Base-by-base conservation (phyloP, 805 yeast species). In the Monosporozyma yasuniensis region DNA sequence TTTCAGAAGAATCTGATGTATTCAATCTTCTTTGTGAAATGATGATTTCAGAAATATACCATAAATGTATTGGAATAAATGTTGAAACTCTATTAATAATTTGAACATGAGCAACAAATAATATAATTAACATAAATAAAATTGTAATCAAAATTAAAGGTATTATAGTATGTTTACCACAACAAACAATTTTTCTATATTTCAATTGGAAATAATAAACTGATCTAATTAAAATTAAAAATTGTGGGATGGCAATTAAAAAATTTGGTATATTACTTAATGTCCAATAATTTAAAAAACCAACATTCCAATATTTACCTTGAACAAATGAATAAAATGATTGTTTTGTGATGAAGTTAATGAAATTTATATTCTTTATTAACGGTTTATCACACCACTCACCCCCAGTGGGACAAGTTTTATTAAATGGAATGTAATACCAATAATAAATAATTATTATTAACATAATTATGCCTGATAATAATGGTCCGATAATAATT, bases 221-320 rank as follows among this genome's bases (percentile, higher is more conserved):
- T 1, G 86, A 67, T 16, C 64, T 56, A 0, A 60, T 44, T 41
- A 84, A 63, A 2, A 84, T 61, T 1, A 71, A 23, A 6, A 86
- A 60, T 16, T 81, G 79, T 2, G 98, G 98, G 1, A 77, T 50
- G 0, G 86, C 91, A 58, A 93, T 72, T 9, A 81, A 27, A 62
- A 93, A 91, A 65, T 90, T 86, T 10, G 96, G 96, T 7, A 87
- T 65, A 59, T 93, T 91, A 60, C 80, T 80, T 0, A 73, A 51
- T 0, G 93, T 84, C 91, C 96, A 93, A 67, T 93, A 93, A 39
- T 67, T 72, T 50, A 93, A 65, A 47, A 90, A 79, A 0, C 99
- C 98, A 42, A 73, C 76, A 56, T 81, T 77, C 99, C 99, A 93
- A 64, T 91, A 89, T 54, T 80, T 73, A 1, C 68, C 51, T 66